phyloP scores from a whole-genome alignment of 2,329 filamentous ascomycete genomes.

The Davidsoniella eucalypti region DNA sequence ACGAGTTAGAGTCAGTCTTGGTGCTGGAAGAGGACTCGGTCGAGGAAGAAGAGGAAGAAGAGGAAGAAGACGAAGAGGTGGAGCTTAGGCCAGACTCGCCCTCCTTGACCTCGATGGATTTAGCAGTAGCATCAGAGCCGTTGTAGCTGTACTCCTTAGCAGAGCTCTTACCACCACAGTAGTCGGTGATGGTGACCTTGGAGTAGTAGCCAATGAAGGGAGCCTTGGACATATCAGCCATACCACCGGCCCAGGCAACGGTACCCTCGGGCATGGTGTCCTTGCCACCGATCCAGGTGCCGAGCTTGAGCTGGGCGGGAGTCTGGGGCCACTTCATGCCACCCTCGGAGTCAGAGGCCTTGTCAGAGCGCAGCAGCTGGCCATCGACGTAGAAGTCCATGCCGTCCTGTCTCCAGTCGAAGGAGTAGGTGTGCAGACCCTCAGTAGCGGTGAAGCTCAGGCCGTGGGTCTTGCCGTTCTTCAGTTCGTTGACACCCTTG shows the following conservation, averaged over 20 bases:
- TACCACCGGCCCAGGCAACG: conserved; percentile 52
- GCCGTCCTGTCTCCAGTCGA: conserved; percentile 47
- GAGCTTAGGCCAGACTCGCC: conserved; percentile 16
- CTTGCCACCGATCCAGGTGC: conserved; percentile 37
- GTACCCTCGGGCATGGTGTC: conserved; percentile 36
- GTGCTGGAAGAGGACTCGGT: background rate
- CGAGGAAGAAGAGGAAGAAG: background rate
- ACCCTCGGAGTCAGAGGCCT: conserved; percentile 29
- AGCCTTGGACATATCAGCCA: conserved; percentile 34
- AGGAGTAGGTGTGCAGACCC: conserved; percentile 44
- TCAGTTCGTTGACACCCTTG: conserved; percentile 42
- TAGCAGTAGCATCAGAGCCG: conserved; percentile 31
- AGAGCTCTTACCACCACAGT: conserved; percentile 30
- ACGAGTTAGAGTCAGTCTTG: background rate
- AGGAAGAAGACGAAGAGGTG: background rate
- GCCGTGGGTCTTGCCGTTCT: conserved; percentile 31
- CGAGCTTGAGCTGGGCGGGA: conserved; percentile 49
- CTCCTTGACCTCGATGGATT: conserved; percentile 34
- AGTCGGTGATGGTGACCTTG: conserved; percentile 37
- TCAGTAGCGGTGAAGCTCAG: conserved; percentile 24
- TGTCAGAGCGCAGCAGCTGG: conserved; percentile 28
- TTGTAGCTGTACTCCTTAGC: conserved; percentile 32
- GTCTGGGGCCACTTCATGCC: conserved; percentile 43
- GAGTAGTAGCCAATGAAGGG: conserved; percentile 42
- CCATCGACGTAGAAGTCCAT: conserved; percentile 45